phyloP scores from a whole-genome alignment of 1,139 yeast species.

The Hanseniaspora uvarum region DNA sequence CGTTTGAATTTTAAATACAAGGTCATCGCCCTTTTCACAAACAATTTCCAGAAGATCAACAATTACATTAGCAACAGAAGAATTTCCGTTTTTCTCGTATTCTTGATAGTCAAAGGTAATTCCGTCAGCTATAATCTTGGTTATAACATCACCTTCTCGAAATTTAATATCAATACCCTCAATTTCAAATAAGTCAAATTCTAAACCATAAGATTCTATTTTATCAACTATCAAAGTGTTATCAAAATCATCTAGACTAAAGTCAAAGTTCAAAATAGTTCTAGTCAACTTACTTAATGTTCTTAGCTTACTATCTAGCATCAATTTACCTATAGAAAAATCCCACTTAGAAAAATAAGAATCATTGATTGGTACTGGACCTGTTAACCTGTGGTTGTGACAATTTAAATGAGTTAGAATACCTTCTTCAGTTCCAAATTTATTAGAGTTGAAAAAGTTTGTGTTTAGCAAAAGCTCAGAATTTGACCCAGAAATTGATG shows the following conservation, averaged over 20 bases:
- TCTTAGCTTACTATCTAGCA: constrained; percentile 43
- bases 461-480: constrained; percentile 34
- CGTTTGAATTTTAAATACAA: constrained; percentile 38
- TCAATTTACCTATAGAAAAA: constrained; percentile 52
- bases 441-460: not conserved
- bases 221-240: constrained; percentile 53
- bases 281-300: constrained; percentile 41
- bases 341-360: constrained; percentile 90
- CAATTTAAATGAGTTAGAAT: constrained; percentile 36
- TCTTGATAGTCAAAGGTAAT: constrained; percentile 51
- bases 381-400: constrained; percentile 87
- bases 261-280: constrained; percentile 42
- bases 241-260: constrained; percentile 63
- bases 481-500: constrained; percentile 31
- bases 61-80: constrained; percentile 43
- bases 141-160: constrained; percentile 27
- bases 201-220: constrained; percentile 54
- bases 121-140: constrained; percentile 32
- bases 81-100: constrained; percentile 56
- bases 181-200: constrained; percentile 21
- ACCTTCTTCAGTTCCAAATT: constrained; percentile 37
- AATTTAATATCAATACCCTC: constrained; percentile 30
- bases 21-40: constrained; percentile 26
- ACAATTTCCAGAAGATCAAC: constrained; percentile 39
- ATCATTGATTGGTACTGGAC: constrained; percentile 78